Evolutionary conservation across 2,329 filamentous ascomycete genomes (phyloP).

Genomic region (Ophiostoma angusticollis): DNA sequence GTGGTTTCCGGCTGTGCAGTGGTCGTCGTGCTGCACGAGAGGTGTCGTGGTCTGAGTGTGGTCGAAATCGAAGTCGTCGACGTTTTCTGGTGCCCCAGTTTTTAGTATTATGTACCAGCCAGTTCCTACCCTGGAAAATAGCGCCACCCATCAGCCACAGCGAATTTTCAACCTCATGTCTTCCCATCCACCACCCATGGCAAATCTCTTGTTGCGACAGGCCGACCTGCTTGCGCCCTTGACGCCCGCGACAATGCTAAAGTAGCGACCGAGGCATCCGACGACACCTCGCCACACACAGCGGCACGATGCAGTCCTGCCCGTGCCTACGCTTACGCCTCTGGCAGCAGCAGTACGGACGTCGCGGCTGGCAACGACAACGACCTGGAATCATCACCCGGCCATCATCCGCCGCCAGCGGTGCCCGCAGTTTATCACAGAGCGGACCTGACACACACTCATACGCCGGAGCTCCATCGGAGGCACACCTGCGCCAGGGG

Average conservation of each 20-base stretch:
- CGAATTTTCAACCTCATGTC: conserved; percentile 3
- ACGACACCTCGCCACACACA: too few relatives aligned
- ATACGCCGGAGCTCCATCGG: too few relatives aligned
- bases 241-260: too few relatives aligned
- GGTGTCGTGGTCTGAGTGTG: neutral
- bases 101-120: too few relatives aligned
- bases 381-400: neutral
- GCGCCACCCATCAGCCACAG: conserved; percentile 3
- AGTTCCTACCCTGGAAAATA: too few relatives aligned
- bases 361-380: conserved; percentile 1
- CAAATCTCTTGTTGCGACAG: too few relatives aligned
- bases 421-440: too few relatives aligned
- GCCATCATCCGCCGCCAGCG: too few relatives aligned
- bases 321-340: conserved; percentile 8
- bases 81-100: neutral
- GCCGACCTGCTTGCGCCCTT: too few relatives aligned
- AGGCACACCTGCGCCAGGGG: too few relatives aligned
- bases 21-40: neutral
- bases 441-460: too few relatives aligned
- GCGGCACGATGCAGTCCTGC: conserved; percentile 10
- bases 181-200: neutral
- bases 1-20: too few relatives aligned
- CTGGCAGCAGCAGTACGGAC: conserved; percentile 5
- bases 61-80: neutral
- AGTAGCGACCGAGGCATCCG: neutral